Evolutionary conservation across 352 stramenopile genomes (phyloP).

Genomic region (Globisporangium irregulare): DNA sequence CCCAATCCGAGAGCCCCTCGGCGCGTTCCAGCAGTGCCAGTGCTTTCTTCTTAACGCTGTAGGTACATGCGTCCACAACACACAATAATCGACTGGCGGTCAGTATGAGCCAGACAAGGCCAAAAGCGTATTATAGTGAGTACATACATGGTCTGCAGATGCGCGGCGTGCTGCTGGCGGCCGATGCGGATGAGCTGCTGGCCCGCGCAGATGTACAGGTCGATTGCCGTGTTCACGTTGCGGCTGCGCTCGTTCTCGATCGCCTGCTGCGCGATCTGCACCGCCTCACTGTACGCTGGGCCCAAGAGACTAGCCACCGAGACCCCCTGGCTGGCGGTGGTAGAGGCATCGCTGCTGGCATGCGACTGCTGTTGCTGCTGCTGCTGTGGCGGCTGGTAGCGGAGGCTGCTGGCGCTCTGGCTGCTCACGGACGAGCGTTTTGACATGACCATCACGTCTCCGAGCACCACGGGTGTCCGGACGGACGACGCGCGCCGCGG

Average conservation of each 20-base stretch:
- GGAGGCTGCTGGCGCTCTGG: slow-evolving; percentile 7
- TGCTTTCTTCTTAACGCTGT: slow-evolving; percentile 72
- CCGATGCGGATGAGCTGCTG: slow-evolving; percentile 69
- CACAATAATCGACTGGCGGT: not conserved
- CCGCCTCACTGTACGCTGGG: slow-evolving; percentile 56
- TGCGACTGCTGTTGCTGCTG: not conserved
- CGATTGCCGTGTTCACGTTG: slow-evolving; percentile 60
- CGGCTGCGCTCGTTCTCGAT: slow-evolving; percentile 68
- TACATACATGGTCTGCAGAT: slow-evolving; percentile 70
- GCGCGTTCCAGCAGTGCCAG: slow-evolving; percentile 69
- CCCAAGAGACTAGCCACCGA: slow-evolving; percentile 41
- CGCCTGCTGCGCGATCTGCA: slow-evolving; percentile 59
- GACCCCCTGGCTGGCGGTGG: slow-evolving; percentile 16
- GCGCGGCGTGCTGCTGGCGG: slow-evolving; percentile 44
- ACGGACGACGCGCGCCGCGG: slow-evolving; percentile 8
- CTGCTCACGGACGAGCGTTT: slow-evolving; percentile 2
- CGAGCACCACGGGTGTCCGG: not conserved
- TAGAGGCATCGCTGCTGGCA: not conserved
- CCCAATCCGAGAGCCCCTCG: slow-evolving; percentile 69
- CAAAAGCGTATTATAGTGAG: not conserved
- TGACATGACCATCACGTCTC: slow-evolving; percentile 4
- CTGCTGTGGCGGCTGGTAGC: not conserved
- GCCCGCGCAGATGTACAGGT: slow-evolving; percentile 67
- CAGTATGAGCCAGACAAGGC: not conserved
- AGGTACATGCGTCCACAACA: not conserved